Evolutionary conservation across 176 grass and related monocot species (phyloP).

Genomic region (Neostapfia colusana): DNA sequence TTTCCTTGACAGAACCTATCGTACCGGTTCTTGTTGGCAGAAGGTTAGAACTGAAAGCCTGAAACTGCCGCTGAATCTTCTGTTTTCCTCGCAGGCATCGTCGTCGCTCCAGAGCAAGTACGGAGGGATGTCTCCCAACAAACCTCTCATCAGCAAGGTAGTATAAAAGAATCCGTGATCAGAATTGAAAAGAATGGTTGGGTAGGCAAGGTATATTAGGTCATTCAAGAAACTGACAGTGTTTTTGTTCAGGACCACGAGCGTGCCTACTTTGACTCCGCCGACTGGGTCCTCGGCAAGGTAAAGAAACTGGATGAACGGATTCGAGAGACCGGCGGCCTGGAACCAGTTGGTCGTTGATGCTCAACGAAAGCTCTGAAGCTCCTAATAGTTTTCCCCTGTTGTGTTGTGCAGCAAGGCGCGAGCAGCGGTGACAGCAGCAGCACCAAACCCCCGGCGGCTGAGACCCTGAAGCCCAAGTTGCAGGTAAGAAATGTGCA

Average conservation of each 20-base stretch:
- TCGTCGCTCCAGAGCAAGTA: conserved; percentile 39
- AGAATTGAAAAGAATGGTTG: background rate
- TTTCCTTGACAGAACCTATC: background rate
- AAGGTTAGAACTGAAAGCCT: background rate
- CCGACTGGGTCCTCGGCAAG: conserved; percentile 57
- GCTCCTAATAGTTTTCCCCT: background rate
- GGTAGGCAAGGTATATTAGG: too few species aligned
- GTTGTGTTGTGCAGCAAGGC: conserved; percentile 26
- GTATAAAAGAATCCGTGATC: background rate
- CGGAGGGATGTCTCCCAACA: conserved; percentile 46
- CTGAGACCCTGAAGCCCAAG: conserved; percentile 54
- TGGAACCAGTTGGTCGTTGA: background rate
- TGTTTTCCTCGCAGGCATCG: conserved; percentile 11
- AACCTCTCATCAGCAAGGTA: conserved; percentile 52
- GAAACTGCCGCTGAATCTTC: background rate
- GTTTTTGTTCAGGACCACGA: conserved; percentile 41
- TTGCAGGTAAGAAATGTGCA: conserved; percentile 30
- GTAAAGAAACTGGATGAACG: conserved; percentile 13
- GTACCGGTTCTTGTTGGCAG: conserved; percentile 2
- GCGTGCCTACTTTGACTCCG: conserved; percentile 56
- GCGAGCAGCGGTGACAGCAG: background rate
- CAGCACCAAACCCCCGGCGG: background rate
- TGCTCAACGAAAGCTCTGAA: background rate
- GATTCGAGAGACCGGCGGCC: background rate
- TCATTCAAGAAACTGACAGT: conserved; percentile 13